Evolutionary conservation across 2,329 filamentous ascomycete species (phyloP), one percentile per base, ranked within the genome.

Genomic region (Nannizziopsis barbatae): DNA sequence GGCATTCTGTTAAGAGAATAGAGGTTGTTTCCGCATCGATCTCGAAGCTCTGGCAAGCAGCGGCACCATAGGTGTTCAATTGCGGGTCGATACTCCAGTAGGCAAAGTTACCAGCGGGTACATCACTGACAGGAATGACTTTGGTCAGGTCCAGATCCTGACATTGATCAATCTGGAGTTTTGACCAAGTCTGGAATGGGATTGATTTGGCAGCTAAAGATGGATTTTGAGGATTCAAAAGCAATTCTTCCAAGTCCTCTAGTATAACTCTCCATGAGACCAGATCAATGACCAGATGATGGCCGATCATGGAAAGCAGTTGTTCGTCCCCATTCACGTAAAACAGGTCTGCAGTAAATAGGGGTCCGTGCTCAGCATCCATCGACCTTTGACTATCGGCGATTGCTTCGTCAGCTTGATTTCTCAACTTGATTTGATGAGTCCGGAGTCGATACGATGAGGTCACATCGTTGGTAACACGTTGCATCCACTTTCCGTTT

Each of bases 171-270:
- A 53, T 36, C 41, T 67, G 65, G 48, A 66, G 52, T 4, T 57
- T 56, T 37, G 61, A 64, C 66, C 66, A 69, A 42, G 55, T 59
- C 43, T 67, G 63, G 59, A 69, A 69, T 8, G 65, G 62, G 1
- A 68, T 52, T 2, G 63, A 58, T 37, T 62, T 63, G 5, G 64
- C 61, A 8, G 54, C 54, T n/a, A 50, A 33, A 1, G 60, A 56
- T 5, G 65, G 51, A 5, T 60, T 59, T 2, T 62, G 60, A 8
- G 59, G 56, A 9, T 65, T 56, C 15, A 67, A 51, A 11, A 56
- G 47, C 17, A 56, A 38, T 30, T 51, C 52, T 18, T 56, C 52
- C 27, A 56, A 31, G 20, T 56, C 52, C 18, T 56, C 50, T 1
- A 56, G 35, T 33, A 56, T 53, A 12, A 56, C 49, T 35, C 52